phyloP scores from a whole-genome alignment of 208 protist genomes.

The Crithidia fasciculata region DNA sequence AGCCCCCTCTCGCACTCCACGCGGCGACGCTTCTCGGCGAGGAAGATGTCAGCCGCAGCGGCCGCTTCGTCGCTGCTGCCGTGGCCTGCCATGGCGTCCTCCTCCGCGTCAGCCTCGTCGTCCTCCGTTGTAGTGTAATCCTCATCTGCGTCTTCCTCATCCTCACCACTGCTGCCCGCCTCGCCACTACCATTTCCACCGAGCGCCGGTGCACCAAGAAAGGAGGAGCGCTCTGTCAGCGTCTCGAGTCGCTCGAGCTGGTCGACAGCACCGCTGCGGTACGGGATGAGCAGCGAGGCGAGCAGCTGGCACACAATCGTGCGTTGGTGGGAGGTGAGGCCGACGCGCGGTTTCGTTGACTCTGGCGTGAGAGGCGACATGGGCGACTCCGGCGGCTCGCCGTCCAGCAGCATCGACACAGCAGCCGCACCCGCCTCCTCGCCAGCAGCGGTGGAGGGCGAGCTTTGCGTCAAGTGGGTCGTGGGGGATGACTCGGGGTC shows the following conservation, averaged over 20 bases:
- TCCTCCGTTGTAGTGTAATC: conserved; percentile 41
- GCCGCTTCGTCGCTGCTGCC: conserved; percentile 1
- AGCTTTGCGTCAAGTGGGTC: background rate
- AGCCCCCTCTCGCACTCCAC: conserved; percentile 39
- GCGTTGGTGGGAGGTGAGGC: conserved; percentile 54
- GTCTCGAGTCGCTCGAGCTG: conserved; percentile 37
- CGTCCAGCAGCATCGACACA: conserved; percentile 15
- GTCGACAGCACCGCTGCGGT: conserved; percentile 39
- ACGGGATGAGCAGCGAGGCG: conserved; percentile 42
- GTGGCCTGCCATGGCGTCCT: background rate
- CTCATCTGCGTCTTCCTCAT: conserved; percentile 36
- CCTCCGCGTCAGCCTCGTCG: conserved; percentile 25
- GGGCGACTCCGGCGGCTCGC: conserved; percentile 7
- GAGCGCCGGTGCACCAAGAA: conserved; percentile 1
- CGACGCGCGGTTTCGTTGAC: conserved; percentile 6
- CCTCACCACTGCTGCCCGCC: conserved; percentile 24
- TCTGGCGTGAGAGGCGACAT: conserved; percentile 13
- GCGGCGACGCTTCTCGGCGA: conserved; percentile 32
- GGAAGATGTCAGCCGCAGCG: background rate
- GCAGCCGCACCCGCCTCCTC: background rate
- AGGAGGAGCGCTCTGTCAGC: conserved; percentile 19
- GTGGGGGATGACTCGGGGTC: background rate
- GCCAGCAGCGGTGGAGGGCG: background rate
- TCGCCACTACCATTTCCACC: conserved; percentile 33
- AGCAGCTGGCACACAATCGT: conserved; percentile 54